Evolutionary conservation across 2,329 filamentous ascomycete genomes (phyloP).

Genomic region (Epichloe coenophiala): DNA sequence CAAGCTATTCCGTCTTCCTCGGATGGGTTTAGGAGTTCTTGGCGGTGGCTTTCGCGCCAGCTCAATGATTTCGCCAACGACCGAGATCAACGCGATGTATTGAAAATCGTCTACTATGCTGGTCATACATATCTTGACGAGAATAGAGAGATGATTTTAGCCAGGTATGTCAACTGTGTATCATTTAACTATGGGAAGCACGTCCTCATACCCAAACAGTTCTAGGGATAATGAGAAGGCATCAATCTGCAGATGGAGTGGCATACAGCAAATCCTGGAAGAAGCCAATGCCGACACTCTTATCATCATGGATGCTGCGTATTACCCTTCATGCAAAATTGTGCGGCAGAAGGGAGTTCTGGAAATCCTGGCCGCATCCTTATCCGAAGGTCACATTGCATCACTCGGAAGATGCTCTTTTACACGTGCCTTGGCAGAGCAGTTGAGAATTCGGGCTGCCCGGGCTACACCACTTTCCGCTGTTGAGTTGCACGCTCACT

Average conservation of each 20-base stretch:
- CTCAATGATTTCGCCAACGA: constrained; percentile 40
- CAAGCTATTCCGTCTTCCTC: constrained; percentile 35
- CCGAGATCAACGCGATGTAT: constrained; percentile 38
- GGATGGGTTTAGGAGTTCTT: constrained; percentile 34
- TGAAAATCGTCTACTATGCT: constrained; percentile 47
- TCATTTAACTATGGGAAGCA: not conserved
- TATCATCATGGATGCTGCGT: constrained; percentile 45
- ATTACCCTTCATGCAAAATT: constrained; percentile 40
- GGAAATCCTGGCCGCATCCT: constrained; percentile 42
- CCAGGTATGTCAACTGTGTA: constrained; percentile 30
- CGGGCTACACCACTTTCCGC: constrained; percentile 34
- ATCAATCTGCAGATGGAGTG: constrained; percentile 39
- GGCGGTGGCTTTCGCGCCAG: constrained; percentile 38
- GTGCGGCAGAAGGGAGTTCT: constrained; percentile 39
- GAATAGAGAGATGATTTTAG: constrained; percentile 42
- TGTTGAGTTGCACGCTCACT: constrained; percentile 38
- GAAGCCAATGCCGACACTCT: constrained; percentile 41
- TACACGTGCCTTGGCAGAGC: constrained; percentile 35
- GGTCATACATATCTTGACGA: constrained; percentile 41
- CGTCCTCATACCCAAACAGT: constrained; percentile 18
- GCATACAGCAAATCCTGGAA: constrained; percentile 42
- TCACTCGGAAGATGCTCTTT: constrained; percentile 37
- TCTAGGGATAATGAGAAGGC: constrained; percentile 31
- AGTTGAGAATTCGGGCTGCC: constrained; percentile 32
- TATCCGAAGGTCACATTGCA: constrained; percentile 36